These are phyloP conservation scores for Ophiostoma novo-ulmi DNA, from an alignment of 2,329 filamentous ascomycete species.

Conservation along the genomic window DNA sequence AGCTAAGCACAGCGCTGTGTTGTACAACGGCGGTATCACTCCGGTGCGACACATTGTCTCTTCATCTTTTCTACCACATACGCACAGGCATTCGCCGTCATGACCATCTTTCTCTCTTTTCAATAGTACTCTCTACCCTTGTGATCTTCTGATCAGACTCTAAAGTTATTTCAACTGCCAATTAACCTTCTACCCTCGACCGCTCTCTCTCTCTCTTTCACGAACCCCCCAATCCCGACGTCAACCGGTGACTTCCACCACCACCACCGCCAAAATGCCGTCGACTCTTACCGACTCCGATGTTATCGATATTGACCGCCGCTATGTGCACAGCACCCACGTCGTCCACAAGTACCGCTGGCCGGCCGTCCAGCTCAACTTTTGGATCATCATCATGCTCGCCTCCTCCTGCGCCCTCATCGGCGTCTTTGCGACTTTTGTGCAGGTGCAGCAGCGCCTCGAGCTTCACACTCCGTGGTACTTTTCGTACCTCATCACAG, in stretches of 20 bases:
- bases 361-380: conserved; percentile 61
- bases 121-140: not conserved
- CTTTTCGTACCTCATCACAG: conserved; percentile 61
- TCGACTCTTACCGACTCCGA: conserved; percentile 40
- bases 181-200: no score
- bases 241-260: not conserved
- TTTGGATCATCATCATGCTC: conserved; percentile 64
- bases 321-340: conserved; percentile 25
- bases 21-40: not conserved
- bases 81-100: not conserved
- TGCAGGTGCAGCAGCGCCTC: conserved; percentile 54
- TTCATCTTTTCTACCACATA: not conserved
- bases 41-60: not conserved
- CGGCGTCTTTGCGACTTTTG: conserved; percentile 57
- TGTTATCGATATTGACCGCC: conserved; percentile 10
- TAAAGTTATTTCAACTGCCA: not conserved
- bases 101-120: not conserved
- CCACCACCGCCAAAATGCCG: conserved; percentile 33
- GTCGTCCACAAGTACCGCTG: conserved; percentile 58
- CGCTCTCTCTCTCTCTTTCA: not conserved
- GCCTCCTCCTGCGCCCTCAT: conserved; percentile 54
- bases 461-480: conserved; percentile 58
- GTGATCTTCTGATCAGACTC: not conserved
- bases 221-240: not conserved
- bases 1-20: not conserved